A percentile compares a stretch with the other conserved stretches of the same genome.
Evolutionary conservation across 176 grass and related monocot species (phyloP).

Genomic region (Elaeis guineensis): DNA sequence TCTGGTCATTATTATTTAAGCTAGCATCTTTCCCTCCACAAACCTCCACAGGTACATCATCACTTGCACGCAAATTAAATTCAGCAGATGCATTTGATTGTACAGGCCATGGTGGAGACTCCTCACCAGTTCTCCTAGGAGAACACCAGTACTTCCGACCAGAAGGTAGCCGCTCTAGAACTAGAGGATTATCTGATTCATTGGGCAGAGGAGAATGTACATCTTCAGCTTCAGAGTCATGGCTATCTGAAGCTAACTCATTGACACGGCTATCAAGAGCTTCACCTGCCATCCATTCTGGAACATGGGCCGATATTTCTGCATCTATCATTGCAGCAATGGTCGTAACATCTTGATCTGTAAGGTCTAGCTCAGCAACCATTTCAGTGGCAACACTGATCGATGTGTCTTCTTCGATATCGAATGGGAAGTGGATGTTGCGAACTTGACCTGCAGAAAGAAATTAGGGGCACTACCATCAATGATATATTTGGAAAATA

Average conservation of each 20-base stretch:
- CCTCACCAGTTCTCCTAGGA: slow-evolving; percentile 32
- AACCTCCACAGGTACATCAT: slow-evolving; percentile 12
- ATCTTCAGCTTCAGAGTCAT: slow-evolving; percentile 45
- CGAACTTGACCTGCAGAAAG: slow-evolving; percentile 42
- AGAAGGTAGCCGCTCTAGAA: slow-evolving; percentile 61
- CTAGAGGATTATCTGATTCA: slow-evolving; percentile 24
- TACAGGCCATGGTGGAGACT: background rate
- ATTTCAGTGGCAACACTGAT: slow-evolving; percentile 77
- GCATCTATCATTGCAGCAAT: slow-evolving; percentile 74
- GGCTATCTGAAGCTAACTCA: slow-evolving; percentile 26
- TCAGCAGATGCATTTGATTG: slow-evolving; percentile 9
- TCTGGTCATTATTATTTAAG: background rate
- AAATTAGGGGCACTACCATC: background rate
- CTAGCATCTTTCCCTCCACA: slow-evolving; percentile 3
- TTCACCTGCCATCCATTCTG: slow-evolving; percentile 46
- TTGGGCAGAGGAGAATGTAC: slow-evolving; percentile 32
- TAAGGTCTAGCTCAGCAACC: slow-evolving; percentile 66
- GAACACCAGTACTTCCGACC: slow-evolving; percentile 60
- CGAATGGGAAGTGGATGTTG: slow-evolving; percentile 79
- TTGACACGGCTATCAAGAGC: slow-evolving; percentile 33
- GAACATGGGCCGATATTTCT: slow-evolving; percentile 54
- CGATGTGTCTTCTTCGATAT: slow-evolving; percentile 67
- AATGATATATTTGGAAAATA: too few species aligned
- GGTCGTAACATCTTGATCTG: slow-evolving; percentile 56
- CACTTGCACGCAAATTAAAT: slow-evolving; percentile 4